Base-by-base conservation (phyloP, 116 monocot genomes). In the Phalaenopsis hybrid region DNA sequence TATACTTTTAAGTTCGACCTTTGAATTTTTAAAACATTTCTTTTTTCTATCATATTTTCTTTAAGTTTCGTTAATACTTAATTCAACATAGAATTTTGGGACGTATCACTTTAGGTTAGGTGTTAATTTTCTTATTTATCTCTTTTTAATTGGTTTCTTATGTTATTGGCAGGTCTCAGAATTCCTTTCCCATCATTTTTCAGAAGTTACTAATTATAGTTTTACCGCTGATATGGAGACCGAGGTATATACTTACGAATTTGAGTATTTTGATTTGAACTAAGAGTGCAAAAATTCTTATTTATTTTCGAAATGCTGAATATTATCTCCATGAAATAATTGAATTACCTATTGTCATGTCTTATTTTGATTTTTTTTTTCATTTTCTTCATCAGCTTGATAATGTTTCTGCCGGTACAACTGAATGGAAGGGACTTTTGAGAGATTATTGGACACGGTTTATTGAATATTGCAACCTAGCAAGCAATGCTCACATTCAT, bases 161-260 rank as follows among this genome's bases (percentile, higher is more conserved):
- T 68, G 18, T 9, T 48, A 75, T 68, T 44, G 76, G 0, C 79
- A 98, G 98, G 93, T 95, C 57, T 92, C 99, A 44, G 86, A 85
- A 84, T 99, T 93, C 91, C 87, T 99, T 72, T 87, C 82, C 37
- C 89, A 93, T 78, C 90, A 93, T 89, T 99, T 99, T 81, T 86
- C 91, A 67, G 99, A 99, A 85, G 92, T 99, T 77, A 88, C 92
- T 85, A 93, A 99, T 86, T 93, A 93, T 81, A 93, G 95, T 81
- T 99, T 99, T 69, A 99, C 99, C 43, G 99, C 95, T 87, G 91
- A 91, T 81, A 89, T 99, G 99, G 99, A 99, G 85, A 91, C 78
- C 80, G 93, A 99, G 99, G 98, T 90, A 86, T 28, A n/a, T 63
- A 23, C 8, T 65, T 25, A 65, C 9, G 4, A 65, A 65, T 6